Evolutionary conservation across 306 rosid genomes (phyloP), one percentile per base, ranked within the genome.

Genomic region (Mimosa bimucronata): DNA sequence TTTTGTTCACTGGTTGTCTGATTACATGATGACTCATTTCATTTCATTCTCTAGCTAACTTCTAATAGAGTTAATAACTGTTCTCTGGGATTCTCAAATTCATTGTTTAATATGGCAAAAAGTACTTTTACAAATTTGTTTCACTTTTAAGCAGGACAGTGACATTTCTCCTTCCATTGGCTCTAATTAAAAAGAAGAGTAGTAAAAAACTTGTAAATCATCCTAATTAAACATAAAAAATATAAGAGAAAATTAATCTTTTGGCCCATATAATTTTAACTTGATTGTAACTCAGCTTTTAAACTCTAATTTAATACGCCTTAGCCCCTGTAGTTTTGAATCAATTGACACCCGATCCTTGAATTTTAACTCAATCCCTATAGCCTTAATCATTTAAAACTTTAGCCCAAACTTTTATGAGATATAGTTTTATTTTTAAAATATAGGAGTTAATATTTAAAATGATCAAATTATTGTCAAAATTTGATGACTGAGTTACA

Each of bases 111-210:
- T 65, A 50, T 26, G 37, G 83, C 61, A 30, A 38, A 30, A 41
- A 77, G 29, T 60, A 66, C 57, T 72, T 45, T 68, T 66, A 50
- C 23, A 38, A 68, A 12, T 80, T 68, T 68, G 62, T 53, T 79
- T 79, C 80, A 69, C 26, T 48, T 55, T 25, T 7, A 23, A 74
- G 16, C 55, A 1, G 21, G 81, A 79, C 69, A 60, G 11, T 29
- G 74, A 69, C 81, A 75, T 74, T 38, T 75, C 77, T 44, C 71
- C 78, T 18, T 18, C 48, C 69, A 53, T 73, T 79, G 72, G 28
- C 71, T 50, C 15, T 2, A 2, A 38, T 52, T 53, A 9, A 9
- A 8, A 53, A 1, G 62, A 28, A 62, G 64, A 8, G 34, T 4
- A 62, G 9, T 29, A 6, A 64, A 1, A 29, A 28, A 64, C 10